A percentile compares a stretch with the other conserved stretches of the same genome.
Evolutionary conservation across 2,329 filamentous ascomycete species (phyloP).

Genomic region (Metarhizium rileyi): DNA sequence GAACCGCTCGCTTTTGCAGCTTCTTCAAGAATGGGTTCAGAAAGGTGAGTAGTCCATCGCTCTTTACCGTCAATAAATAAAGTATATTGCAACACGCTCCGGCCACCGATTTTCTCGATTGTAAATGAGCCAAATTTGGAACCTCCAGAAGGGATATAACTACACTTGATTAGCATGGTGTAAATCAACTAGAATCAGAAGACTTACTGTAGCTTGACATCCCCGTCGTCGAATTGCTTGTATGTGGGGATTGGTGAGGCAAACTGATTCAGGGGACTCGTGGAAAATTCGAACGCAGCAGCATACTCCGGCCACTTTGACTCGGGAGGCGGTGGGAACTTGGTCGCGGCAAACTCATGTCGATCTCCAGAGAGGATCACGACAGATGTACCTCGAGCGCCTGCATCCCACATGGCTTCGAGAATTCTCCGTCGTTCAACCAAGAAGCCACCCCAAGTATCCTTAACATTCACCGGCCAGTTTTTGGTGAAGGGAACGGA

Average conservation of each 20-base stretch:
- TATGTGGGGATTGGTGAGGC: conserved; percentile 82
- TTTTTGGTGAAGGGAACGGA: conserved; percentile 96
- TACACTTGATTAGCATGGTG: conserved; percentile 19
- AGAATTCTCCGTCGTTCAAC: conserved; percentile 69
- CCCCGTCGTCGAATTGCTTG: conserved; percentile 67
- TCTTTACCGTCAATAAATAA: conserved; percentile 76
- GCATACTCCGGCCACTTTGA: conserved; percentile 54
- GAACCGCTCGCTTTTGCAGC: conserved; percentile 24
- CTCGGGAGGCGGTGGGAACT: conserved; percentile 53
- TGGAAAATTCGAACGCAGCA: conserved; percentile 82
- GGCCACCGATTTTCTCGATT: conserved; percentile 57
- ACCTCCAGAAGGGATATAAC: conserved; percentile 73
- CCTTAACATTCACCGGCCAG: conserved; percentile 78
- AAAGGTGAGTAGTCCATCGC: conserved; percentile 57
- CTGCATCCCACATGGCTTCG: conserved; percentile 85
- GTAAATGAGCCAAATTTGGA: conserved; percentile 72
- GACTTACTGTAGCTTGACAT: conserved; percentile 71
- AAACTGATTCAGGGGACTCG: conserved; percentile 87
- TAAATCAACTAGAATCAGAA: conserved; percentile 13
- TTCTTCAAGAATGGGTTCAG: conserved; percentile 28
- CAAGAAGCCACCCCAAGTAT: conserved; percentile 93
- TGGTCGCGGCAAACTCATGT: conserved; percentile 94
- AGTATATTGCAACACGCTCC: conserved; percentile 67
- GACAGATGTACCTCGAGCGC: conserved; percentile 65
- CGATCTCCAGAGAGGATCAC: conserved; percentile 82